These are phyloP conservation scores for Ophiorrhiza pumila DNA, from an alignment of 257 asterid genomes.

Conservation along the genomic window DNA sequence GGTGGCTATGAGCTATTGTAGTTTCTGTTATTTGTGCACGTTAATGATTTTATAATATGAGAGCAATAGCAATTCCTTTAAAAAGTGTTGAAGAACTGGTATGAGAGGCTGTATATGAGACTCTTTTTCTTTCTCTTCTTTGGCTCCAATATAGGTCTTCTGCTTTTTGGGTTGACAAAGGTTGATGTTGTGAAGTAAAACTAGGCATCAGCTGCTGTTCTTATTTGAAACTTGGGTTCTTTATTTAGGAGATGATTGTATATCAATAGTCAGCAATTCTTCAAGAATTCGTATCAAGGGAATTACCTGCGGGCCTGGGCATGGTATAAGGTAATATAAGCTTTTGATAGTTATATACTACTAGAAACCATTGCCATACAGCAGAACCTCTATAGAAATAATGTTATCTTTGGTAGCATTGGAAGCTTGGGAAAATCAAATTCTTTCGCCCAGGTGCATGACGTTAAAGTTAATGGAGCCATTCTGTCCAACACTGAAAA, in stretches of 20 bases:
- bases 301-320: conserved; percentile 63
- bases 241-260: conserved; percentile 81
- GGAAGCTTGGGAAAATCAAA: conserved; percentile 79
- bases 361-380: background rate
- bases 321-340: conserved; percentile 75
- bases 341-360: background rate
- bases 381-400: background rate
- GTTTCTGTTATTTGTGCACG: background rate
- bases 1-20: background rate
- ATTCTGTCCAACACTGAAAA: conserved; percentile 45
- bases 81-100: background rate
- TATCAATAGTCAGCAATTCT: conserved; percentile 82
- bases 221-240: background rate
- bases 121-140: background rate
- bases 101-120: background rate
- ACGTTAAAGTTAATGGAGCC: conserved; percentile 55
- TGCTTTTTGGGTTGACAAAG: background rate
- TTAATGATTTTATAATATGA: background rate
- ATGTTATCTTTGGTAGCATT: conserved; percentile 41
- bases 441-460: conserved; percentile 47
- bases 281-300: conserved; percentile 47
- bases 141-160: background rate
- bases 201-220: background rate
- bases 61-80: background rate
- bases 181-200: background rate